Base-by-base conservation (phyloP, 2,329 filamentous ascomycete genomes). In the Clonostachys rosea region DNA sequence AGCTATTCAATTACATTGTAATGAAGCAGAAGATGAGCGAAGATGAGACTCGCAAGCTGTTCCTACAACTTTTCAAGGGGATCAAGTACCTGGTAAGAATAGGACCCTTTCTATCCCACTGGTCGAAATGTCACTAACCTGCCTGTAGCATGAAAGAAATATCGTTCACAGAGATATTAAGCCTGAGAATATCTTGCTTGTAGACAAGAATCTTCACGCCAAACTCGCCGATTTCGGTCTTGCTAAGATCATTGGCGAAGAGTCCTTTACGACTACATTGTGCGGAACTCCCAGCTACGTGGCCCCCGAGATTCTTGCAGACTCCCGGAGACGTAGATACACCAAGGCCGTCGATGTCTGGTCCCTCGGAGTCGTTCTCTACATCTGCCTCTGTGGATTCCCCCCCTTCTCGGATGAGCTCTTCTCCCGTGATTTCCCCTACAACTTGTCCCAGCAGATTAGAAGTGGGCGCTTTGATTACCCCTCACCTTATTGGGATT, bases 151-250 rank as follows among this genome's bases (percentile, higher is more conserved):
- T 63, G 94, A 97, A 51, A 88, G 94, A 52, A 95, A 94, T 58
- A 95, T 99, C 64, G 91, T 97, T 6, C 94, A 99, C 65, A 87
- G 94, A 49, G 94, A 99, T 58, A 96, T 99, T 69, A 97, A 96
- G 67, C 92, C 91, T 0, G 92, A 97, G 63, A 97, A 97, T 59
- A 97, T 99, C 34, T 71, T 99, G 9, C 73, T 99, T 35, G 83
- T 87, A 6, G 90, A 96, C 67, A 90, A 89, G 59, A 78, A 94
- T 34, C 71, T 96, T 30, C 84, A 85, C 49, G 86, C 96, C 53
- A 99, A 99, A 69, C 72, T 99, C 51, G 94, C 91, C 17, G 94
- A 99, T 66, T 99, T 99, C 67, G 94, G 94, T 42, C 78, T 99
- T 36, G 92, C 94, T 40, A 99, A 99, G 70, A 97, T 99, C 54